These are phyloP conservation scores for Candida oleophila DNA, from an alignment of 805 yeast species.

Conservation along the genomic window DNA sequence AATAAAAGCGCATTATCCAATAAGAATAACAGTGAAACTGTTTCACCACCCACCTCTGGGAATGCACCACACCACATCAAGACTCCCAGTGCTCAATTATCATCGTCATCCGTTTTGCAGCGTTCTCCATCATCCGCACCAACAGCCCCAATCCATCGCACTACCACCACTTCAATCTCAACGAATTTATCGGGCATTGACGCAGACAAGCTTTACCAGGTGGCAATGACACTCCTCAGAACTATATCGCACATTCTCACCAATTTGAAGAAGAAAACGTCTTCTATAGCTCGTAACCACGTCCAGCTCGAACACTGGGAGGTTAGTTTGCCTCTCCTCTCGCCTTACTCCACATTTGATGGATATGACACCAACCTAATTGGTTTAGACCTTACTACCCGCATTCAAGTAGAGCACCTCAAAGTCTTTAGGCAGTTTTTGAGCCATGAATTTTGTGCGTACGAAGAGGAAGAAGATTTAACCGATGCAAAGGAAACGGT, in stretches of 20 bases:
- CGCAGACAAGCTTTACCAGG: conserved; percentile 14
- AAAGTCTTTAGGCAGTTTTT: conserved; percentile 36
- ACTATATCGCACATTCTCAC: conserved; percentile 31
- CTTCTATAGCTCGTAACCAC: conserved; percentile 41
- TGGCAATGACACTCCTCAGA: conserved; percentile 28
- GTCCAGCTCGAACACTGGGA: conserved; percentile 47
- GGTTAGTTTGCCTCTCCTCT: conserved; percentile 31
- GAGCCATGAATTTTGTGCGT: conserved; percentile 23
- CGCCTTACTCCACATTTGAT: conserved; percentile 19
- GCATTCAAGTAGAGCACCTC: conserved; percentile 40
- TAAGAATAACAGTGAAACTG: not conserved
- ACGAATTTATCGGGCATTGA: not conserved
- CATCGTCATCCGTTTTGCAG: not conserved
- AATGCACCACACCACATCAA: not conserved
- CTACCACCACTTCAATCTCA: not conserved
- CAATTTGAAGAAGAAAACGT: conserved; percentile 29
- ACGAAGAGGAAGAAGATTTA: conserved; percentile 9
- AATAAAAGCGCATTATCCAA: conserved; percentile 7
- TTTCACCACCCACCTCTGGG: not conserved
- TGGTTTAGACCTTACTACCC: conserved; percentile 22
- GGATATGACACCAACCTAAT: conserved; percentile 11
- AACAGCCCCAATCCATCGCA: not conserved
- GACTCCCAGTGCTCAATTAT: not conserved
- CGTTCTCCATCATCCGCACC: not conserved
- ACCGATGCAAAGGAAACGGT: conserved; percentile 11